A percentile compares a stretch with the other conserved stretches of the same genome.
Evolutionary conservation across 805 yeast species (phyloP).

Genomic region (Spathaspora sp.): DNA sequence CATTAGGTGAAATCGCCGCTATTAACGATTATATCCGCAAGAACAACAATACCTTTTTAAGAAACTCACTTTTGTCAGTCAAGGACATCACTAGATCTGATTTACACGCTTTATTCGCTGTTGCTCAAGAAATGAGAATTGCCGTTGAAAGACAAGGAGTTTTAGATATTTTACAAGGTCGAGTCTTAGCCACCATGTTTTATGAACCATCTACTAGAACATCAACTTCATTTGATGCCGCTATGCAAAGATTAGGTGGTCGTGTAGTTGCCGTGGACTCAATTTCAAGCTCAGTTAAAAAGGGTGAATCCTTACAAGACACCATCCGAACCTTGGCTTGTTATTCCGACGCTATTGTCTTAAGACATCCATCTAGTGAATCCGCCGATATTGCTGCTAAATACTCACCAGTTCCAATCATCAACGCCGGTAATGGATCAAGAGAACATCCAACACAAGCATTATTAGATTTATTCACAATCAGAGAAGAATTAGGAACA

Average conservation of each 20-base stretch:
- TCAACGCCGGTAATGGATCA: constrained; percentile 97
- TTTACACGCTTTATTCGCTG: constrained; percentile 87
- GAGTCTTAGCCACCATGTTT: constrained; percentile 90
- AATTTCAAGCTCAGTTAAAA: constrained; percentile 88
- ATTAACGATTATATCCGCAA: constrained; percentile 71
- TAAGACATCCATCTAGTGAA: constrained; percentile 93
- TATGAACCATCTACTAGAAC: constrained; percentile 99
- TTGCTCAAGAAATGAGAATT: constrained; percentile 96
- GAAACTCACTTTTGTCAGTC: constrained; percentile 85
- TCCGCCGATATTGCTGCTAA: constrained; percentile 93
- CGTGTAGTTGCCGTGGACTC: constrained; percentile 86
- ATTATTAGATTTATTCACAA: constrained; percentile 92
- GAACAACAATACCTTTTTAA: constrained; percentile 86
- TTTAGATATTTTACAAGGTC: constrained; percentile 83
- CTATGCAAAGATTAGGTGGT: constrained; percentile 99
- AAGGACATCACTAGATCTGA: constrained; percentile 84
- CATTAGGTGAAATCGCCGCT: constrained; percentile 74
- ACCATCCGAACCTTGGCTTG: constrained; percentile 93
- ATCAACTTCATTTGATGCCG: constrained; percentile 94
- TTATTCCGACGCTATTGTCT: constrained; percentile 93
- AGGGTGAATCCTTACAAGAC: constrained; percentile 97
- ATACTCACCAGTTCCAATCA: constrained; percentile 93
- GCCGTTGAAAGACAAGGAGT: constrained; percentile 97
- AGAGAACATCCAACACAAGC: constrained; percentile 99
- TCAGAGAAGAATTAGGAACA: constrained; percentile 97